A percentile compares a stretch with the other conserved stretches of the same genome.
Conservation (phyloP, 805 yeast species). For the Spathaspora boniae region DNA sequence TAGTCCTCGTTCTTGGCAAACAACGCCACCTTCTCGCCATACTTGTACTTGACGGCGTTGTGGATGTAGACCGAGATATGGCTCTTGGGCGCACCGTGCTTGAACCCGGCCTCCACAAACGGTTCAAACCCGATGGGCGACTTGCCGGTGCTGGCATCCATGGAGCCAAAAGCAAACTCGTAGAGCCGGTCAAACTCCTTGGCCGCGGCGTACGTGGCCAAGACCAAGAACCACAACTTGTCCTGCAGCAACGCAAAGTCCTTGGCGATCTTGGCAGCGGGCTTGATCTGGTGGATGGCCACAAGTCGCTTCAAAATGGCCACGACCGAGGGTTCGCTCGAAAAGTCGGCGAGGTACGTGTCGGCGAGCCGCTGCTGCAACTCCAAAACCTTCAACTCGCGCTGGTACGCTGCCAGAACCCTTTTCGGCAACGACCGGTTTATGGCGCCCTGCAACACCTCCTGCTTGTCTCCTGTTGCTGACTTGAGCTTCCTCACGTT, state of each 20-base stretch:
- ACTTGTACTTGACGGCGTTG: constrained; percentile 44
- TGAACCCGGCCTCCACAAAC: constrained; percentile 52
- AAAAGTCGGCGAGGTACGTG: constrained; percentile 29
- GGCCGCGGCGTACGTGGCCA: constrained; percentile 24
- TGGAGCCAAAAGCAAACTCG: constrained; percentile 24
- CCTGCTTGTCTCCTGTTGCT: constrained; percentile 23
- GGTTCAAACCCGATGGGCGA: constrained; percentile 73
- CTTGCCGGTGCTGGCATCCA: constrained; percentile 31
- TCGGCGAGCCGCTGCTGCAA: constrained; percentile 29
- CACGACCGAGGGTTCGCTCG: constrained; percentile 21
- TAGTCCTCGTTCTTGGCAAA: constrained; percentile 51
- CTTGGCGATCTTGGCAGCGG: constrained; percentile 25
- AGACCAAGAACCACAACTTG: constrained; percentile 32
- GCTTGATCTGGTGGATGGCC: constrained; percentile 35
- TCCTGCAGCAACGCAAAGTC: constrained; percentile 30
- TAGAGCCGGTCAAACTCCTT: constrained; percentile 33
- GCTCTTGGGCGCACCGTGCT: constrained; percentile 48
- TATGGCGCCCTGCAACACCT: constrained; percentile 19
- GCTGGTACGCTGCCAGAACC: constrained; percentile 18
- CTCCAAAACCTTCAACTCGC: constrained; percentile 31
- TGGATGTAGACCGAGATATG: constrained; percentile 61
- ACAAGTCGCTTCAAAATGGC: constrained; percentile 26
- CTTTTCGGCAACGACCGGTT: constrained; percentile 19
- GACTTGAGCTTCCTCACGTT: constrained; percentile 12
- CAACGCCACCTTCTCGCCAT: constrained; percentile 47